Base-by-base conservation (phyloP, 768 basidiomycete species). In the Pleurotus djamor region DNA sequence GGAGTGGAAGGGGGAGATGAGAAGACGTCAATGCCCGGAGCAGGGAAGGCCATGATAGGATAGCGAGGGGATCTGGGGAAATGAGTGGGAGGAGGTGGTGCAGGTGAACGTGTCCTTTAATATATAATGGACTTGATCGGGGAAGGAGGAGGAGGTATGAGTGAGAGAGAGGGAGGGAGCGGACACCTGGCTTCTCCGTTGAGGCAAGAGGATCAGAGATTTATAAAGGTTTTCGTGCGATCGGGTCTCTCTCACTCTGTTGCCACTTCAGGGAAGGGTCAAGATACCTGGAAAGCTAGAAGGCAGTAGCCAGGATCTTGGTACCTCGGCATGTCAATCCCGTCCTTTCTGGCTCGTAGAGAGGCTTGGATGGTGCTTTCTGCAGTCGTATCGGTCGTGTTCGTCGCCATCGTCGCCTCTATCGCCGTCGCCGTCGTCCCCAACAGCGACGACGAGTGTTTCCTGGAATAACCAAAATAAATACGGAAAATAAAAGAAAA, bases 141-240 rank as follows among this genome's bases (percentile, higher is more conserved):
- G 21, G 21, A 28, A 28, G 21, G 21, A 28, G 21, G 21, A 28
- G 21, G 21, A 28, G 21, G 21, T 28, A 28, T 28, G 21, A 28
- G 21, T 28, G 21, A 28, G 21, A 28, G 21, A 28, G 36, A 28
- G 41, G 41, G 54, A 55, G 41, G 54, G 38, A 45, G 38, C 54
- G 44, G 38, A 50, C 49, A 50, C 49, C 52, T 38, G 52, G 52
- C 52, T 38, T 55, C 54, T 43, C 54, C 54, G 54, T 28, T 14
- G 8, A 28, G 54, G 37, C 21, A 28, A 32, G 54, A 41, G 41
- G 37, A 56, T 41, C 54, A 45, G 41, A 41, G 41, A 33, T 50
- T 48, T 50, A 47, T 50, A 50, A 50, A 50, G 49, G 49, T 50
- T 50, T 50, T 50, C 49, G 10, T 50, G 49, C 14, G 28, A 50